phyloP scores from a whole-genome alignment of 805 yeast species.

The Tetrapisispora arboricola region DNA sequence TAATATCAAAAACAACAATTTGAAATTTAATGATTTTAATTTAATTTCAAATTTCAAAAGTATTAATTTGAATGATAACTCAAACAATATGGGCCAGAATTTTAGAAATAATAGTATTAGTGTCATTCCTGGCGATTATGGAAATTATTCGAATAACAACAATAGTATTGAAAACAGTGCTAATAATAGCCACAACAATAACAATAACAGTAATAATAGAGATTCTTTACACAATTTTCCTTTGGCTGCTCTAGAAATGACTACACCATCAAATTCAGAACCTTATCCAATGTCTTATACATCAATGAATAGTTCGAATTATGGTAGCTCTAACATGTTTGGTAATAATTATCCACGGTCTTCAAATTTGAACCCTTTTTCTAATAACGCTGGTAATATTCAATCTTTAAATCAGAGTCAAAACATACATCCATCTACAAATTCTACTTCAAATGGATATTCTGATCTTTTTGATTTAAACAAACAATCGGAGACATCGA shows the following conservation, averaged over 20 bases:
- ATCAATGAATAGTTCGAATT: not conserved
- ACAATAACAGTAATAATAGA: too few relatives aligned
- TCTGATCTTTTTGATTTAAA: not conserved
- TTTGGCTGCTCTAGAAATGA: slow-evolving; percentile 12
- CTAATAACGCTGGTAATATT: not conserved
- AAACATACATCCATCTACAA: not conserved
- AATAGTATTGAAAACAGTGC: too few relatives aligned
- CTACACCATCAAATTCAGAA: slow-evolving; percentile 19
- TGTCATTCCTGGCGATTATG: not conserved
- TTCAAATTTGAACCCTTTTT: not conserved
- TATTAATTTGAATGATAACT: slow-evolving; percentile 1
- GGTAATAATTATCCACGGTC: not conserved
- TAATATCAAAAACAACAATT: not conserved
- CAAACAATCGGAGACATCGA: not conserved
- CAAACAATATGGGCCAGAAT: not conserved
- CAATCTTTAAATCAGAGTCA: not conserved
- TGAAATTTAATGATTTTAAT: slow-evolving; percentile 8
- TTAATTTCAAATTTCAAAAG: slow-evolving; percentile 21
- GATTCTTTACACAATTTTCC: slow-evolving; percentile 1
- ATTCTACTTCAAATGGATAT: slow-evolving; percentile 8
- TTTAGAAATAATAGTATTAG: slow-evolving; percentile 2
- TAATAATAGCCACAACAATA: too few relatives aligned
- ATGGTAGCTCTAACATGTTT: not conserved
- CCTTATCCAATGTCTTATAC: slow-evolving; percentile 6
- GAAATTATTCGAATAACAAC: not conserved